Percentiles rank a stretch among this genome's conserved stretches.
phyloP scores from a whole-genome alignment of 129 eudicot genomes.

The Arctium minus region DNA sequence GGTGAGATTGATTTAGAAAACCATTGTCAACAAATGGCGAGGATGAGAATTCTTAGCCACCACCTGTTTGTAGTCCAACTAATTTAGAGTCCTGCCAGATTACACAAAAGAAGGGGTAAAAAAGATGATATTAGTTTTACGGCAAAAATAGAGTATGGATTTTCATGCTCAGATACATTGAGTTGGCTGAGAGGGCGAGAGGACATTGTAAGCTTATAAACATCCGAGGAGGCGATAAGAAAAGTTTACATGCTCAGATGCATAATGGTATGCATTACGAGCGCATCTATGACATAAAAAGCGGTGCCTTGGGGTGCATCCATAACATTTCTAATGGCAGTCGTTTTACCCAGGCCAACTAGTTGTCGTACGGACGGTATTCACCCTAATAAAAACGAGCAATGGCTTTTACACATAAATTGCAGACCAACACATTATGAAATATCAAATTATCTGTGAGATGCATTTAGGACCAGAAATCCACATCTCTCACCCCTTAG shows the following conservation, averaged over 20 bases:
- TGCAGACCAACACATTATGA: not conserved
- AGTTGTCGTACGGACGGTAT: not conserved
- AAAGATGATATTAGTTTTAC: not conserved
- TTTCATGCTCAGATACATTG: not conserved
- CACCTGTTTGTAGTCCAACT: slow-evolving; percentile 16
- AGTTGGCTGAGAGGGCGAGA: not conserved
- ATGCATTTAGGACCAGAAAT: not conserved
- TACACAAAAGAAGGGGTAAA: slow-evolving; percentile 6
- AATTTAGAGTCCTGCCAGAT: slow-evolving; percentile 18
- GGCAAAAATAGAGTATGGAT: not conserved
- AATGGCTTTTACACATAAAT: not conserved
- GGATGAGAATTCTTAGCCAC: slow-evolving; percentile 8
- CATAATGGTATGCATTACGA: not conserved
- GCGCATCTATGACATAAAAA: not conserved
- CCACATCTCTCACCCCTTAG: not conserved
- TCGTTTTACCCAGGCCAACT: not conserved
- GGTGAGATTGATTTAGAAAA: not conserved
- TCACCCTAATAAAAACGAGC: not conserved
- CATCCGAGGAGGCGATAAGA: not conserved
- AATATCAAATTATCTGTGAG: not conserved
- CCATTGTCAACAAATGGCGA: not conserved
- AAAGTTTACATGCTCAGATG: not conserved
- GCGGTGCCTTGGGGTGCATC: not conserved
- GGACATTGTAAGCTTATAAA: not conserved
- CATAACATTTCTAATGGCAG: not conserved